Evolutionary conservation across 83 land plant genomes (phyloP).

Genomic region (Isoetes engelmannii): DNA sequence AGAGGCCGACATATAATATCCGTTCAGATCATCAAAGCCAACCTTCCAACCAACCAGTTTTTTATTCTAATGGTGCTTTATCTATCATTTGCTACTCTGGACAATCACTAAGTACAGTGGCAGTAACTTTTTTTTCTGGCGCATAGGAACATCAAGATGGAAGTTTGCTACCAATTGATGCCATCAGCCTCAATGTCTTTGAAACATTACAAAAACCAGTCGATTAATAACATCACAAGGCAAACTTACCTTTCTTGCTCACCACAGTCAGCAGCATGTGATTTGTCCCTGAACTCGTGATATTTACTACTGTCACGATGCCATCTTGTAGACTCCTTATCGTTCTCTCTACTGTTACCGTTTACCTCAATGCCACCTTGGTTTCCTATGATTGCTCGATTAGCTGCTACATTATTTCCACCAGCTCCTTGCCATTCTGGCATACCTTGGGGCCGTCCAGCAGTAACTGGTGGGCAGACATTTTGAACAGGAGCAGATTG

Average conservation of each 20-base stretch:
- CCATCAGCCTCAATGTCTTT: too few species aligned
- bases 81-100: too few species aligned
- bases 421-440: neutral
- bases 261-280: too few species aligned
- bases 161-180: too few species aligned
- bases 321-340: too few species aligned
- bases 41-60: neutral
- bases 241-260: too few species aligned
- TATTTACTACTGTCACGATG: too few species aligned
- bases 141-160: too few species aligned
- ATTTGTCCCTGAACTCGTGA: too few species aligned
- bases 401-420: neutral
- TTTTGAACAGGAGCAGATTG: constrained; percentile 14
- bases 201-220: too few species aligned
- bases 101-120: neutral
- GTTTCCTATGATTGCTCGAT: neutral
- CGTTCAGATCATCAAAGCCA: too few species aligned
- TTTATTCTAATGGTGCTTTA: neutral
- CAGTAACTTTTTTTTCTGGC: neutral
- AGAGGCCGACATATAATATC: neutral
- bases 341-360: neutral
- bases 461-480: constrained; percentile 12
- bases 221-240: too few species aligned
- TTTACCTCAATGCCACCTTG: neutral
- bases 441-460: constrained; percentile 20